Evolutionary conservation across 73 alveolate genomes (phyloP), one percentile per base, ranked within the genome.

Genomic region (Paramecium bursaria): DNA sequence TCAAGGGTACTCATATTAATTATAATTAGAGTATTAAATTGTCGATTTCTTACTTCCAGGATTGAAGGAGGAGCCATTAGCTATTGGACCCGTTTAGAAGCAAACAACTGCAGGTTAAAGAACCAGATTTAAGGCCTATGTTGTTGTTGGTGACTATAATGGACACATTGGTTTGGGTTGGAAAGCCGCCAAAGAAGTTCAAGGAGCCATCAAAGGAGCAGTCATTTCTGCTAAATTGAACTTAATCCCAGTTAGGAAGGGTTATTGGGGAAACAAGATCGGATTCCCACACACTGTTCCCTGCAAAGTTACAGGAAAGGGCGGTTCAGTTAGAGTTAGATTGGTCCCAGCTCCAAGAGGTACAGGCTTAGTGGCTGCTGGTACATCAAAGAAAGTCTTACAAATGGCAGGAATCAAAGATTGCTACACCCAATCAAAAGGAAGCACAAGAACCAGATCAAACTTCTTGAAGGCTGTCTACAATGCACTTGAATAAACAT

Each of bases 261-360:
- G 99, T 29, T 98, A 97, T 94, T 97, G 99, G 99, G 99, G 99
- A 22, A 98, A 96, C 97, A 95, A 95, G 93, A 94, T 98, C 96
- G 99, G 99, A 46, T 46, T 82, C 85, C 99, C 98, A 82, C 99
- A 98, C 92, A 98, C 99, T 26, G 95, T 98, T 73, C 98, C 99
- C 73, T 92, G 93, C 88, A 98, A 98, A 93, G 96, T 98, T 74
- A 97, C 99, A 47, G 99, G 99, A 67, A 97, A 97, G 96, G 95
- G 99, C 91, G 99, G 99, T 75, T 97, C 99, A 26, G 99, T 98
- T 86, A 95, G 99, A 88, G 93, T 98, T 47, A 97, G 99, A 93
- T 95, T 98, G 75, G 95, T 98, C 93, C 99, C 99, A 42, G 99
- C 99, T 74, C 99, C 99, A 3, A 97, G 98, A 88, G 99, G 99